Evolutionary conservation across 192 early-diverging fungal species (phyloP), one percentile per base, ranked within the genome.

Genomic region (Coemansia sp.): DNA sequence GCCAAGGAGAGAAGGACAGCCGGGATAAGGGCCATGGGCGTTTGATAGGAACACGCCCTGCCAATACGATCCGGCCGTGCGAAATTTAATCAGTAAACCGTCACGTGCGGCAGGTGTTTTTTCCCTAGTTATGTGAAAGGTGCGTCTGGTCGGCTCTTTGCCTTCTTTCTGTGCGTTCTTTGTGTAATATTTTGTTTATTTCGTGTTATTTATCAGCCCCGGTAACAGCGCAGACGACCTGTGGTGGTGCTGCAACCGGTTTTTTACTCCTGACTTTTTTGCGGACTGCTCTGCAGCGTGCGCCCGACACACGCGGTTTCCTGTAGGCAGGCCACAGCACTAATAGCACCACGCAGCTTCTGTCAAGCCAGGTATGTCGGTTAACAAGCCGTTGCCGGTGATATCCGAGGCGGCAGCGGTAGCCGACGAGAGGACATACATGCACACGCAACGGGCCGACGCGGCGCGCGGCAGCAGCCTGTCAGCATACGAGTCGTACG

Each of bases 331-430:
- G 20, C 41, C 36, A 15, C 36, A 15, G 17, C 36, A 14, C 17
- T 17, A 36, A 39, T 14, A 5, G n/a, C 36, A 39, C 36, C 5
- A 14, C 17, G 36, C 5, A 15, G 36, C 36, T 17, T 8, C 3
- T 29, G 8, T 29, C 8, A 29, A 3, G 34, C 14, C 34, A n/a
- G 14, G 5, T 30, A 74, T 67, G 70, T 57, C 70, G n/a, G 64
- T 67, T 35, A 67, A 67, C 56, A 67, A 67, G 22, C 64, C 70
- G 8, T 42, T 74, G 55, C 64, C 70, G 0, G 59, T 39, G n/a
- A 55, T 64, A 17, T 64, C 60, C 2, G 60, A 54, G 50, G 19
- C 55, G 60, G 51, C 62, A 35, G 19, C 63, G 38, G 36, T 39
- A n/a, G n/a, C n/a, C 47, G n/a, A 46, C 55, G 34, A 31, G 25